These are phyloP conservation scores for Fusarium piperis DNA, from an alignment of 2,329 filamentous ascomycete species.

Conservation along the genomic window DNA sequence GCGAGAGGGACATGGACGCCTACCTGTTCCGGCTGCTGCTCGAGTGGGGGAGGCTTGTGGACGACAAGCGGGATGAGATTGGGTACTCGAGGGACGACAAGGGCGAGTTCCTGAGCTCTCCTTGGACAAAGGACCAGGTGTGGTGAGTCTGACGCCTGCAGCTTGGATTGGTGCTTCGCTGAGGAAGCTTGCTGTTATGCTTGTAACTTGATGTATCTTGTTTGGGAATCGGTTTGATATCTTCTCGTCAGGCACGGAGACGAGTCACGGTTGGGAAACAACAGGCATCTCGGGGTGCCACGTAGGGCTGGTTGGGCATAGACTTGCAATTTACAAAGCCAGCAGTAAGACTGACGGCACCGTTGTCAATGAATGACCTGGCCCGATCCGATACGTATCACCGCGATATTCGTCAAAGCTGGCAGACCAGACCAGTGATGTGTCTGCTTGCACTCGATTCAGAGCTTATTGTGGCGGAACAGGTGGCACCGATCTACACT, in stretches of 20 bases:
- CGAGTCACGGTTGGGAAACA: not conserved
- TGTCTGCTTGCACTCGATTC: not conserved
- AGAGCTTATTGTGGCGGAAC: not conserved
- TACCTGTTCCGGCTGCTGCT: slow-evolving; percentile 82
- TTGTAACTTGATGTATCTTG: not conserved
- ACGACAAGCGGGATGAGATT: slow-evolving; percentile 65
- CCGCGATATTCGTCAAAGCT: not conserved
- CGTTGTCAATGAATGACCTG: not conserved
- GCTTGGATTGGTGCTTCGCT: not conserved
- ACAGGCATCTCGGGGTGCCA: slow-evolving; percentile 1
- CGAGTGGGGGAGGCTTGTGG: slow-evolving; percentile 78
- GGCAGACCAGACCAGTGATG: not conserved
- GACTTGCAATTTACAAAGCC: slow-evolving; percentile 1
- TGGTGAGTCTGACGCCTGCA: slow-evolving; percentile 28
- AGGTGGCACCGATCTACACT: not conserved
- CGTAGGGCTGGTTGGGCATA: not conserved
- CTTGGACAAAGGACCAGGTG: slow-evolving; percentile 42
- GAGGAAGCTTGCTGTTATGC: not conserved
- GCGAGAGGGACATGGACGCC: slow-evolving; percentile 80
- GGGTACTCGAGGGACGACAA: slow-evolving; percentile 46
- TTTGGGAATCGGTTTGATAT: not conserved
- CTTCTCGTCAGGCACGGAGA: not conserved
- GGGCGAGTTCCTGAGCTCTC: slow-evolving; percentile 43
- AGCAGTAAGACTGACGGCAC: not conserved
- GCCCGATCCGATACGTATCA: not conserved